Conservation (phyloP, 352 stramenopile species). For the Phytophthora pinifolia region DNA sequence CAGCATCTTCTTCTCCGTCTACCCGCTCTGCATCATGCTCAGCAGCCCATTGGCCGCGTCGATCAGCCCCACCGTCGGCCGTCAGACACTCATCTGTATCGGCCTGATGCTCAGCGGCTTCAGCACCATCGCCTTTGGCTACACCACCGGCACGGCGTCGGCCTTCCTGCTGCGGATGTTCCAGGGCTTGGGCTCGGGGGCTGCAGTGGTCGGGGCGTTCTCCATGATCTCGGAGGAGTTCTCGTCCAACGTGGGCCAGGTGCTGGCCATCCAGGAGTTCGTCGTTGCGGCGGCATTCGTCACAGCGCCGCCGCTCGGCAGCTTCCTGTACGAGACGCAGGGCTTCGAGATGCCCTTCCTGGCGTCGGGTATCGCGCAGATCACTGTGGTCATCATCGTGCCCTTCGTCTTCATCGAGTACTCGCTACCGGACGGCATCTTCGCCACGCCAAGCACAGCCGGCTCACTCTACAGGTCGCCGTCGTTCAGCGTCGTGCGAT, state of each 20-base stretch:
- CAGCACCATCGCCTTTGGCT: constrained; percentile 69
- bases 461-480: constrained; percentile 19
- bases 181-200: constrained; percentile 59
- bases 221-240: constrained; percentile 75
- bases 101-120: constrained; percentile 62
- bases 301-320: constrained; percentile 56
- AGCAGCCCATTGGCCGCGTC: constrained; percentile 57
- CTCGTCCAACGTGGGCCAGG: constrained; percentile 44
- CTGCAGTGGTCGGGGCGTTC: constrained; percentile 61
- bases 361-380: constrained; percentile 52
- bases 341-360: constrained; percentile 67
- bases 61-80: constrained; percentile 43
- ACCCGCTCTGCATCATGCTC: constrained; percentile 76
- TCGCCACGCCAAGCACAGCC: constrained; percentile 24
- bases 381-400: constrained; percentile 61
- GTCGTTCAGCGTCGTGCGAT: constrained; percentile 42
- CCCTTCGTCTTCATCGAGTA: constrained; percentile 81
- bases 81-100: constrained; percentile 69
- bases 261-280: constrained; percentile 67
- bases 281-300: constrained; percentile 70
- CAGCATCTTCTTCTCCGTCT: constrained; percentile 73
- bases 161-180: constrained; percentile 56
- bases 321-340: constrained; percentile 51
- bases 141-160: constrained; percentile 35
- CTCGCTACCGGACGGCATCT: constrained; percentile 61